Percentiles rank a stretch among this genome's conserved stretches.
phyloP scores from a whole-genome alignment of 2,329 filamentous ascomycete genomes.

The Didymellaceae sp. region DNA sequence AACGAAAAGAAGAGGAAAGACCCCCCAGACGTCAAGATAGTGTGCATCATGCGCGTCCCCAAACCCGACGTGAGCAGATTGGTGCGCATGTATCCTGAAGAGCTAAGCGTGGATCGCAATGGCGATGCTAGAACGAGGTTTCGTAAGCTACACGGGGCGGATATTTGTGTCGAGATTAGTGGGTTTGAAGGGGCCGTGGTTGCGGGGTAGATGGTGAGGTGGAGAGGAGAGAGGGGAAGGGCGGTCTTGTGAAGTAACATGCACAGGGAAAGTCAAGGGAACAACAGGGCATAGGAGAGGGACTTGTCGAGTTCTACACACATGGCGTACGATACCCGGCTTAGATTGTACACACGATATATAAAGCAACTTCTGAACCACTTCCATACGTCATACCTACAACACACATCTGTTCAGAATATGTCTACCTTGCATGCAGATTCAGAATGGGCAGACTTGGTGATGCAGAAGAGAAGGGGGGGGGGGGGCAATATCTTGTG shows the following conservation, averaged over 20 bases:
- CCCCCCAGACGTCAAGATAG: constrained; percentile 40
- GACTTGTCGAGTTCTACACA: no score
- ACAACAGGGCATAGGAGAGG: no score
- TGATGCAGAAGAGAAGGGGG: no score
- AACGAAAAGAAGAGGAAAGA: neutral
- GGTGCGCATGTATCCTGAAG: constrained; percentile 62
- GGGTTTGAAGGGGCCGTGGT: constrained; percentile 25
- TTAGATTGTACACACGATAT: no score
- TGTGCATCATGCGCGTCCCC: constrained; percentile 45
- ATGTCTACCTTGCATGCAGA: no score
- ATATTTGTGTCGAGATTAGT: constrained; percentile 44
- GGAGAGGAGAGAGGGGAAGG: neutral
- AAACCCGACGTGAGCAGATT: constrained; percentile 55
- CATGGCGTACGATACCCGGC: no score
- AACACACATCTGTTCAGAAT: no score
- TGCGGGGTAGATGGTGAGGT: neutral
- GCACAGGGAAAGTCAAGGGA: no score
- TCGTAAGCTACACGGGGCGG: constrained; percentile 37
- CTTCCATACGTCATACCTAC: no score
- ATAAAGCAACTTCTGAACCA: no score
- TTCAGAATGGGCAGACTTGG: no score
- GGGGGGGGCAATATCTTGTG: no score
- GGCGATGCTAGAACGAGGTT: constrained; percentile 46
- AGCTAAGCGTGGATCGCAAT: constrained; percentile 47
- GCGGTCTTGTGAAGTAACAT: neutral